phyloP scores from a whole-genome alignment of 257 asterid species.

The Capsicum baccatum region DNA sequence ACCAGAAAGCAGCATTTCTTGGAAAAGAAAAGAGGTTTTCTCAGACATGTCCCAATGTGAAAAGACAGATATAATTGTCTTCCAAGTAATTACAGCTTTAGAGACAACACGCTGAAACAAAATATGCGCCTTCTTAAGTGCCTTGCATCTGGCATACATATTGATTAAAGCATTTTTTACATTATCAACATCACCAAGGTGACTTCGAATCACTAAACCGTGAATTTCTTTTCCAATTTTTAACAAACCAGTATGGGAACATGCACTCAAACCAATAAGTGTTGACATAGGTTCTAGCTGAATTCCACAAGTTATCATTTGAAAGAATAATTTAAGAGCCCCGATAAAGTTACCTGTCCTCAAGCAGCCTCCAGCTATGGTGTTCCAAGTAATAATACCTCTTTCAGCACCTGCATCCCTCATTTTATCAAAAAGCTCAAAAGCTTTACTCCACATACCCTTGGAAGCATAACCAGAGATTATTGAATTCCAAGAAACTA shows the following conservation, averaged over 20 bases:
- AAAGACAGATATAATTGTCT: conserved; percentile 78
- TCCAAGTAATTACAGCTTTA: conserved; percentile 68
- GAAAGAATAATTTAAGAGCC: conserved; percentile 65
- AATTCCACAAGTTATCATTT: conserved; percentile 49
- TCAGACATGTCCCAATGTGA: conserved; percentile 61
- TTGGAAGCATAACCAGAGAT: conserved; percentile 73
- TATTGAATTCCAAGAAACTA: conserved; percentile 83
- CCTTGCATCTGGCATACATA: conserved; percentile 78
- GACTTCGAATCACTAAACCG: conserved; percentile 67
- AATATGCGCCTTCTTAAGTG: conserved; percentile 58
- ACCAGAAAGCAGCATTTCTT: conserved; percentile 61
- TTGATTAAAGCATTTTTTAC: conserved; percentile 69
- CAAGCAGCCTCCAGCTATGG: conserved; percentile 75
- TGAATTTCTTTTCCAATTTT: conserved; percentile 76
- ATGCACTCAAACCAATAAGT: conserved; percentile 73
- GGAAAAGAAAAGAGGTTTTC: conserved; percentile 66
- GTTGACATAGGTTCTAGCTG: conserved; percentile 72
- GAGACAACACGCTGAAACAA: conserved; percentile 55
- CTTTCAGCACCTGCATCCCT: conserved; percentile 44
- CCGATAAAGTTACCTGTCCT: conserved; percentile 57
- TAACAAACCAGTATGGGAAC: conserved; percentile 66
- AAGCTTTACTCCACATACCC: conserved; percentile 74
- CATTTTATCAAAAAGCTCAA: conserved; percentile 70
- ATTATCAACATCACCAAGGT: conserved; percentile 50
- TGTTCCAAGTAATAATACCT: conserved; percentile 70